Evolutionary conservation across 73 alveolate species (phyloP), one percentile per base, ranked within the genome.

Genomic region (Breviolum minutum): DNA sequence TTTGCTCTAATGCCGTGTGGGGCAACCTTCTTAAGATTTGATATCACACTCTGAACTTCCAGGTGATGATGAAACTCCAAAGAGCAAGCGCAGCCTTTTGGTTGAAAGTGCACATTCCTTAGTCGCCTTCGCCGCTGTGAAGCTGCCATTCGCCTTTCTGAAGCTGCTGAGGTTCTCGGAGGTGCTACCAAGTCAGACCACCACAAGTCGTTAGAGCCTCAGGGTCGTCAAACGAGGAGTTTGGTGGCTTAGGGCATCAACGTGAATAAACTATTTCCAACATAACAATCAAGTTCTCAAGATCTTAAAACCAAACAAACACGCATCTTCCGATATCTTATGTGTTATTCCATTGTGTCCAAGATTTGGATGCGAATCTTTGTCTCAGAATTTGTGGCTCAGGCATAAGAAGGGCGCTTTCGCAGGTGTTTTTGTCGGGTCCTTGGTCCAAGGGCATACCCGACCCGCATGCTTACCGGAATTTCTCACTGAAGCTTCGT

Each of bases 331-430:
- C n/a, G n/a, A n/a, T n/a, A n/a, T n/a, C 54, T 40, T 40, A 40
- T 40, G 5, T 0, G 54, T 40, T 40, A 40, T 40, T 3, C 54
- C 54, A 40, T 40, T 40, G 54, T 40, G 54, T 3, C 54, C 54
- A 40, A 40, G 5, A 40, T 71, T 20, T 71, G 40, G 40, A 71
- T 71, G 19, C 12, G 32, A 71, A 61, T n/a, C 11, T n/a, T 27
- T 24, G 17, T 14, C 62, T 8, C 20, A 40, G 13, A 76, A 8
- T 76, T 76, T 76, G 63, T 24, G 0, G 87, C 66, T 79, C 30
- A 48, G 79, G 66, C 97, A 91, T 64, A 91, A 91, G 88, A 91
- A 91, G 89, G 97, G 97, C 11, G 97, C 97, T 7, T 91, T 91
- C 20, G 88, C 97, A 26, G 97, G 97, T 32, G 97, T 91, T 14